These are phyloP conservation scores for Daedaleopsis nitida DNA, from an alignment of 768 basidiomycete genomes.

Conservation along the genomic window DNA sequence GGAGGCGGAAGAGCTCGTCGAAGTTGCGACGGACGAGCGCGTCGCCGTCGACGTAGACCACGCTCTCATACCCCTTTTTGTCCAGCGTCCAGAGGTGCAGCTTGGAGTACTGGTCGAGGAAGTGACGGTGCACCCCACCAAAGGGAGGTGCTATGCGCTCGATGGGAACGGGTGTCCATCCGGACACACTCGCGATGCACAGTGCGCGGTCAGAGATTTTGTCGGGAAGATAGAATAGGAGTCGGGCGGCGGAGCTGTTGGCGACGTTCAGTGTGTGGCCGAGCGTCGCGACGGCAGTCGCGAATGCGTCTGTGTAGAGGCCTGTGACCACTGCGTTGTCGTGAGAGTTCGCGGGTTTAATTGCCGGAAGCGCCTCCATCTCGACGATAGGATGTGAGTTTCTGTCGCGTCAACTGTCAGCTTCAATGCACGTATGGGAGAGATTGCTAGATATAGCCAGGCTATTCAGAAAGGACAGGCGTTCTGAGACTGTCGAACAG, in stretches of 20 bases:
- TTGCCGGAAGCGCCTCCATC: background rate
- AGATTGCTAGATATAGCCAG: background rate
- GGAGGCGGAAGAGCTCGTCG: constrained; percentile 37
- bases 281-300: constrained; percentile 33
- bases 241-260: constrained; percentile 31
- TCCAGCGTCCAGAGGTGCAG: constrained; percentile 39
- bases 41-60: constrained; percentile 40
- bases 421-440: background rate
- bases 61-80: constrained; percentile 27
- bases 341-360: constrained; percentile 11
- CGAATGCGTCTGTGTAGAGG: constrained; percentile 35
- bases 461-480: background rate
- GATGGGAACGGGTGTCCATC: constrained; percentile 34
- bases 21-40: constrained; percentile 35
- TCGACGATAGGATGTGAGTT: constrained; percentile 21
- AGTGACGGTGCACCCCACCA: constrained; percentile 32
- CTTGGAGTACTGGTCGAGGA: constrained; percentile 40
- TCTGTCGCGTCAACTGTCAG: constrained; percentile 12
- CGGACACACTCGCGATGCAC: constrained; percentile 32
- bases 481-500: background rate
- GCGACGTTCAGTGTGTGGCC: constrained; percentile 32
- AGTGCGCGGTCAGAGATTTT: constrained; percentile 32
- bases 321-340: constrained; percentile 34
- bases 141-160: constrained; percentile 36
- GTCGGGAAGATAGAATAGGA: constrained; percentile 36